Conservation (phyloP, 306 rosid species). For the Nissolia schottii region DNA sequence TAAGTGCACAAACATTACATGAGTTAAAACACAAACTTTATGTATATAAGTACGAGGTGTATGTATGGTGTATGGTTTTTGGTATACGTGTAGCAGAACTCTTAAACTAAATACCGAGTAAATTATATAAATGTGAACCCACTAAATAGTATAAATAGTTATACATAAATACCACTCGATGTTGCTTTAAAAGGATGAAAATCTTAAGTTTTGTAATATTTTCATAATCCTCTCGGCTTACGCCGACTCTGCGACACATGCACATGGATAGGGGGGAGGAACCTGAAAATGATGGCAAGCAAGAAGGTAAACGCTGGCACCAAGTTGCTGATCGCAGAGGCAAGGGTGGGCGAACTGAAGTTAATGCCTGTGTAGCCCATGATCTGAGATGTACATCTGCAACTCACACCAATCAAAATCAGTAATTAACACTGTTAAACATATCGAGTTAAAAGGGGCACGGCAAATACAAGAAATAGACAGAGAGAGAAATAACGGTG, state of each 20-base stretch:
- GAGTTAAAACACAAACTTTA: too few relatives aligned
- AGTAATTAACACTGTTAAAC: too few relatives aligned
- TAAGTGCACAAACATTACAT: too few relatives aligned
- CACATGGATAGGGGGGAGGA: neutral
- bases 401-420: conserved; percentile 2
- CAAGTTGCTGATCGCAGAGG: conserved; percentile 90
- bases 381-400: conserved; percentile 80
- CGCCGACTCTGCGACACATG: neutral
- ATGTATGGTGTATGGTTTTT: too few relatives aligned
- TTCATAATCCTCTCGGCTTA: neutral
- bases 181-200: neutral
- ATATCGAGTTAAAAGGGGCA: too few relatives aligned
- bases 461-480: too few relatives aligned
- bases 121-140: too few relatives aligned
- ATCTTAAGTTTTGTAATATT: neutral
- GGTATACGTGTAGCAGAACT: too few relatives aligned
- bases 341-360: conserved; percentile 82
- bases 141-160: neutral
- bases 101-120: too few relatives aligned
- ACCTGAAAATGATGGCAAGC: conserved; percentile 90
- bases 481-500: too few relatives aligned
- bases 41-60: too few relatives aligned
- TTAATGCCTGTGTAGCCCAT: conserved; percentile 86
- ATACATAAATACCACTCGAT: too few relatives aligned
- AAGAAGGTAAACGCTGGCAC: conserved; percentile 97